Conservation (phyloP, 2,329 filamentous ascomycete genomes). For the Raffaelea ambrosiae region DNA sequence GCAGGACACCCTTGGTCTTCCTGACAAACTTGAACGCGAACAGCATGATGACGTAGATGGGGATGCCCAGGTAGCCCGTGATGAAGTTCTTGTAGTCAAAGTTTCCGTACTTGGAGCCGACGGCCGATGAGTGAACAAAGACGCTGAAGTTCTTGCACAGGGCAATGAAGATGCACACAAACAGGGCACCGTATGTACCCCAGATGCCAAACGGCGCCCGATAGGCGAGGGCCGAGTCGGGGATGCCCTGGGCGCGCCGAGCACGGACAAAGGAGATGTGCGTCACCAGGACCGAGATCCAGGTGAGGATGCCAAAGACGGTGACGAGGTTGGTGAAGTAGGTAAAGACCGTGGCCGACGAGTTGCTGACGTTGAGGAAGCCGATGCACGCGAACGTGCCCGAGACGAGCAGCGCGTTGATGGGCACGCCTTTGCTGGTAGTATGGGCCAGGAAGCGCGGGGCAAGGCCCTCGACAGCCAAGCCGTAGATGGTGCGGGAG, state of each 20-base stretch:
- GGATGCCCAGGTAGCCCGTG: slow-evolving; percentile 32
- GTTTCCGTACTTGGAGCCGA: too few relatives aligned
- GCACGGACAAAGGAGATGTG: slow-evolving; percentile 27
- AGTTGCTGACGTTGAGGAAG: background rate
- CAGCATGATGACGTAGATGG: slow-evolving; percentile 37
- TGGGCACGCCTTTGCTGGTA: background rate
- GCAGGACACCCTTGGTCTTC: slow-evolving; percentile 38
- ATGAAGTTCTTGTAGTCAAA: slow-evolving; percentile 30
- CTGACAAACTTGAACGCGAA: slow-evolving; percentile 51
- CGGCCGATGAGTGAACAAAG: slow-evolving; percentile 41
- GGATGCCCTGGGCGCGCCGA: slow-evolving; percentile 26
- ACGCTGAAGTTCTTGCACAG: slow-evolving; percentile 3
- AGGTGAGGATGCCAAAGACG: slow-evolving; percentile 31
- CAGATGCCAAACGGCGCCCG: slow-evolving; percentile 26
- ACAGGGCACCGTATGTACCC: slow-evolving; percentile 22
- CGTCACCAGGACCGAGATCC: slow-evolving; percentile 27
- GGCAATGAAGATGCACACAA: slow-evolving; percentile 1
- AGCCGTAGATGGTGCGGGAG: background rate
- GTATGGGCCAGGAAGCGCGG: background rate
- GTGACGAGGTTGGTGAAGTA: slow-evolving; percentile 17
- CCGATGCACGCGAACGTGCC: slow-evolving; percentile 33
- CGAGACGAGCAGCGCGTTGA: slow-evolving; percentile 59
- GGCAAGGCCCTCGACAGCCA: background rate
- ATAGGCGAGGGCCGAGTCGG: slow-evolving; percentile 24
- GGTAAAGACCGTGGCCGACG: background rate